Percentiles rank a stretch among this genome's conserved stretches.
These are phyloP conservation scores for Claviceps sp. DNA, from an alignment of 2,329 filamentous ascomycete species.

Conservation along the genomic window DNA sequence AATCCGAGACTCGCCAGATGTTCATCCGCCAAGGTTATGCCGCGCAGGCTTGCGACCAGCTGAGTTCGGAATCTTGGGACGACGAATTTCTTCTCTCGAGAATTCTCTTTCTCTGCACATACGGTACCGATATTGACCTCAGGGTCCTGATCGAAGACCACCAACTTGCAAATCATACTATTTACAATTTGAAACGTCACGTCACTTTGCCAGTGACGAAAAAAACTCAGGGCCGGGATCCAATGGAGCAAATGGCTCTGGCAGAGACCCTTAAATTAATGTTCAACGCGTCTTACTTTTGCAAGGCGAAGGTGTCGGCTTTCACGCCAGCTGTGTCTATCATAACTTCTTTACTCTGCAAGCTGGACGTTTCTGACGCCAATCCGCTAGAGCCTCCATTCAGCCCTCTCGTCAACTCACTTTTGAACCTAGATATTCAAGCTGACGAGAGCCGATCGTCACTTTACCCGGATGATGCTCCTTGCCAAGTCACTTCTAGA, in stretches of 20 bases:
- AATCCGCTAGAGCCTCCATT: constrained; percentile 63
- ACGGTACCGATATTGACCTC: constrained; percentile 35
- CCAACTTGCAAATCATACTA: constrained; percentile 42
- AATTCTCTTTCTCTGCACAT: constrained; percentile 31
- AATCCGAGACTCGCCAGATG: constrained; percentile 29
- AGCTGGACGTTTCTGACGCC: constrained; percentile 37
- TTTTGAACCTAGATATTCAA: constrained; percentile 65
- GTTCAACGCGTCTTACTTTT: constrained; percentile 76
- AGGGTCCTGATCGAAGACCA: constrained; percentile 32
- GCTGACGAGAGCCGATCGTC: constrained; percentile 37
- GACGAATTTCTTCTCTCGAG: constrained; percentile 65
- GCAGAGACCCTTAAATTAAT: constrained; percentile 74
- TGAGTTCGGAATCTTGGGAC: constrained; percentile 63
- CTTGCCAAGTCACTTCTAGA: constrained; percentile 45
- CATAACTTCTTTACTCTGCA: constrained; percentile 58
- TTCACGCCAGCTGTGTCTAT: constrained; percentile 58
- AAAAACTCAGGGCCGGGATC: constrained; percentile 25
- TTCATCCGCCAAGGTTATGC: constrained; percentile 34
- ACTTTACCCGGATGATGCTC: constrained; percentile 53
- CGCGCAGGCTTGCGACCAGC: constrained; percentile 51
- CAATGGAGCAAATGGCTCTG: constrained; percentile 68
- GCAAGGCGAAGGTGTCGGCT: constrained; percentile 42
- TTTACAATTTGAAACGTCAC: constrained; percentile 58
- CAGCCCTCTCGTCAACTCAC: constrained; percentile 60
- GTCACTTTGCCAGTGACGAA: constrained; percentile 28